These are phyloP conservation scores for Avena insularis DNA, from an alignment of 176 grass and related monocot genomes.

Conservation along the genomic window DNA sequence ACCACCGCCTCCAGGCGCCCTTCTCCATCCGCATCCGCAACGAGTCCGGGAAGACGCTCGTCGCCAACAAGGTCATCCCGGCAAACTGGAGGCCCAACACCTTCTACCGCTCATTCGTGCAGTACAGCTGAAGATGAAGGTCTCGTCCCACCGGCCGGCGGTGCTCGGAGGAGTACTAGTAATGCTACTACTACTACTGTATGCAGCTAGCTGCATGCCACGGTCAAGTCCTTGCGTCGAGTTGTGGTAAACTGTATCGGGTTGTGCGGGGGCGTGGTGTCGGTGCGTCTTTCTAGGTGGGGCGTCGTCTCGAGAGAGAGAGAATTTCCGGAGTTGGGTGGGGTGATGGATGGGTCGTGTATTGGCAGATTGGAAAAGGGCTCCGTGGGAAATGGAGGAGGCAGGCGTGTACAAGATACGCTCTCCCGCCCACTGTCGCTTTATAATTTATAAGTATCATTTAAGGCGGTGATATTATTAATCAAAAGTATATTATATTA, in stretches of 20 bases:
- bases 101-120: slow-evolving; percentile 83
- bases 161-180: no score
- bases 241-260: slow-evolving; percentile 22
- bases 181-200: neutral
- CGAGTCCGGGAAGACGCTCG: slow-evolving; percentile 73
- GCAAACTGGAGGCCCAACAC: slow-evolving; percentile 75
- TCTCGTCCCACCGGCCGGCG: no score
- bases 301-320: slow-evolving; percentile 13
- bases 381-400: slow-evolving; percentile 70
- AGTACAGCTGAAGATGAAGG: slow-evolving; percentile 54
- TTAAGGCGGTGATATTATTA: slow-evolving; percentile 53
- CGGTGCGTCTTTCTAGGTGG: slow-evolving; percentile 42
- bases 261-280: neutral
- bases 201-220: neutral
- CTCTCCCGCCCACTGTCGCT: slow-evolving; percentile 62
- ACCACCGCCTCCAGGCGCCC: slow-evolving; percentile 61
- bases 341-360: slow-evolving; percentile 17
- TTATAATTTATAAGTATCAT: slow-evolving; percentile 48
- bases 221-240: neutral
- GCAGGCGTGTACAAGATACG: slow-evolving; percentile 61
- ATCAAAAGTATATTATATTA: slow-evolving; percentile 46
- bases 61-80: slow-evolving; percentile 72
- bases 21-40: slow-evolving; percentile 86
- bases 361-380: slow-evolving; percentile 21
- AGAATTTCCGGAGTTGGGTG: slow-evolving; percentile 3